Conservation (phyloP, 495 filamentous ascomycete species). For the Xylaria telfairii region DNA sequence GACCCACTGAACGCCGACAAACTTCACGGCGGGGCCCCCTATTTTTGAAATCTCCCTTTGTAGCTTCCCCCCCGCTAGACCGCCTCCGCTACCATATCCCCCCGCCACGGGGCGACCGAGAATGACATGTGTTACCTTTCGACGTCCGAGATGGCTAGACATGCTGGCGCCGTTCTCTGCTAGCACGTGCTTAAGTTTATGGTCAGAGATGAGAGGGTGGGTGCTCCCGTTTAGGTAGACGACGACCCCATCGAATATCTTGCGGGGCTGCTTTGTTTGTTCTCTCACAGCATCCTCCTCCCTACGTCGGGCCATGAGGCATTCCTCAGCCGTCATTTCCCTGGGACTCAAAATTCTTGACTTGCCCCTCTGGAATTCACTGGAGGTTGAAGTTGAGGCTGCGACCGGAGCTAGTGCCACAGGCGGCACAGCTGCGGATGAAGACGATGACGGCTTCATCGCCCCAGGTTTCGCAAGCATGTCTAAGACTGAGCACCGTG, state of each 20-base stretch:
- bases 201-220: slow-evolving; percentile 79
- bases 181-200: slow-evolving; percentile 81
- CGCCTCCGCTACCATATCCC: slow-evolving; percentile 61
- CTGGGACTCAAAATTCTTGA: not conserved
- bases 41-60: slow-evolving; percentile 77
- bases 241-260: slow-evolving; percentile 67
- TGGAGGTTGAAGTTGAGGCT: not conserved
- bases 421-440: slow-evolving; percentile 1
- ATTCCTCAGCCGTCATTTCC: slow-evolving; percentile 38
- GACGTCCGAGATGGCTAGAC: slow-evolving; percentile 70
- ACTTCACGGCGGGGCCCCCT: slow-evolving; percentile 73
- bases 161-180: slow-evolving; percentile 72
- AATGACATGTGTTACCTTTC: slow-evolving; percentile 86
- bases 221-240: slow-evolving; percentile 93
- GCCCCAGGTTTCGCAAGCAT: slow-evolving; percentile 54
- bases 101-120: slow-evolving; percentile 63
- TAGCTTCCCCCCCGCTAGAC: slow-evolving; percentile 78
- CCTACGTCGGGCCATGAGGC: slow-evolving; percentile 38
- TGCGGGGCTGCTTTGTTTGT: slow-evolving; percentile 31
- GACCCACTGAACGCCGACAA: slow-evolving; percentile 84
- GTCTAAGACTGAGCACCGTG: slow-evolving; percentile 51
- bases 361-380: not conserved
- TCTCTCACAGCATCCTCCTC: slow-evolving; percentile 44
- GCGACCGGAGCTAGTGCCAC: not conserved
- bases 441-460: slow-evolving; percentile 38